Conservation (phyloP, 169 alveolate species). For the Plasmodium ovale region DNA sequence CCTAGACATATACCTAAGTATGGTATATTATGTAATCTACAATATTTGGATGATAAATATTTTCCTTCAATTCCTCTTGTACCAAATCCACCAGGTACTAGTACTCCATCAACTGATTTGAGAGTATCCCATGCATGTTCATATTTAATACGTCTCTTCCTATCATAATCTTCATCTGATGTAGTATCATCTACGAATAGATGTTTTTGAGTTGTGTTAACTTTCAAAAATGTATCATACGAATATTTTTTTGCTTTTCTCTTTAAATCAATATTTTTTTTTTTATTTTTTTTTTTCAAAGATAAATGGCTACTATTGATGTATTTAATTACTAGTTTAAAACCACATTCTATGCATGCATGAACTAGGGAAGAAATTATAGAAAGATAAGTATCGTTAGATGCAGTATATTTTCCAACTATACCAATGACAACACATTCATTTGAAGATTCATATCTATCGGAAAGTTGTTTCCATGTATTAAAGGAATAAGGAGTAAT, state of each 20-base stretch:
- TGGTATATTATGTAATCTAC: slow-evolving; percentile 91
- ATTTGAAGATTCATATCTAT: slow-evolving; percentile 60
- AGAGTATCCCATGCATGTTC: slow-evolving; percentile 85
- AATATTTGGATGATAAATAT: slow-evolving; percentile 89
- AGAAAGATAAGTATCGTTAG: slow-evolving; percentile 94
- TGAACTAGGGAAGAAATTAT: slow-evolving; percentile 94
- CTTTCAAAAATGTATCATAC: slow-evolving; percentile 9
- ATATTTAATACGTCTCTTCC: slow-evolving; percentile 62
- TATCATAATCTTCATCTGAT: slow-evolving; percentile 76
- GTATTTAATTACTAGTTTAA: slow-evolving; percentile 82
- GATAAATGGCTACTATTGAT: slow-evolving; percentile 87
- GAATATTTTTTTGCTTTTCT: slow-evolving; percentile 23
- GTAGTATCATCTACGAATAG: slow-evolving; percentile 70
- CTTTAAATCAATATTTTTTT: slow-evolving; percentile 39
- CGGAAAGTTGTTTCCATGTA: slow-evolving; percentile 81
- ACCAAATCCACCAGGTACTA: slow-evolving; percentile 97
- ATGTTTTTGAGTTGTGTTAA: slow-evolving; percentile 7
- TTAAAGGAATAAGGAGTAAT: slow-evolving; percentile 75
- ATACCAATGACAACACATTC: slow-evolving; percentile 89
- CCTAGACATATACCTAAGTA: slow-evolving; percentile 96
- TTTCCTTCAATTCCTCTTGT: slow-evolving; percentile 95
- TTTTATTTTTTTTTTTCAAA: slow-evolving; percentile 76
- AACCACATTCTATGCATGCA: slow-evolving; percentile 91
- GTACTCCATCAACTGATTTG: slow-evolving; percentile 89
- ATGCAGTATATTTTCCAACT: slow-evolving; percentile 95